A percentile compares a stretch with the other conserved stretches of the same genome.
phyloP scores from a whole-genome alignment of 208 protist species.

The Acanthamoeba sp. region DNA sequence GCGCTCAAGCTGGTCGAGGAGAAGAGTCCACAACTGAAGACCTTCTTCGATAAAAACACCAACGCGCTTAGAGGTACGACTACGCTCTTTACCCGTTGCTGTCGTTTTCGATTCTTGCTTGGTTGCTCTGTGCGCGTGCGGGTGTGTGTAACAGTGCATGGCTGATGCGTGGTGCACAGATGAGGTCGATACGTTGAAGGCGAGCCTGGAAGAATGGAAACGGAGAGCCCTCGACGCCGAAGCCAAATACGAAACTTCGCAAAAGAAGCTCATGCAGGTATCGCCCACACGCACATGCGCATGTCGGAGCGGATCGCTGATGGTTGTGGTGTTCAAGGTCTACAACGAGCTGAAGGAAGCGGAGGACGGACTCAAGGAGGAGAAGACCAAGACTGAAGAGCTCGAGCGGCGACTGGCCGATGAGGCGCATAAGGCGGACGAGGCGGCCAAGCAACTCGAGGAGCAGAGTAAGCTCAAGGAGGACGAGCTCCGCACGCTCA shows the following conservation, averaged over 20 bases:
- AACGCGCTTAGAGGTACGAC: slow-evolving; percentile 9
- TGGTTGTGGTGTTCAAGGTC: neutral
- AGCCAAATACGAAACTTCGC: slow-evolving; percentile 19
- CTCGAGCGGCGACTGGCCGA: neutral
- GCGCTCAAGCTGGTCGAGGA: neutral
- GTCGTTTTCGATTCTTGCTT: too few species aligned
- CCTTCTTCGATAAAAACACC: slow-evolving; percentile 44
- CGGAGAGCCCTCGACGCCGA: neutral
- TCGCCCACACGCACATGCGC: neutral
- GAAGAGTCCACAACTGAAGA: neutral
- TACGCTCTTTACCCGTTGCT: neutral
- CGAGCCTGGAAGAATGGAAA: neutral
- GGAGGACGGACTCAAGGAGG: neutral
- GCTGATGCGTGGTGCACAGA: neutral
- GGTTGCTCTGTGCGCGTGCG: too few species aligned
- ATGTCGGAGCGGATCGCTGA: neutral
- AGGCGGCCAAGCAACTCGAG: neutral
- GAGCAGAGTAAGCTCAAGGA: neutral
- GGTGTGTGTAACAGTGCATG: too few species aligned
- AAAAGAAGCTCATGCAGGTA: slow-evolving; percentile 53
- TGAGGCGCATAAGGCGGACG: neutral
- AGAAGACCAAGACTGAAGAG: neutral
- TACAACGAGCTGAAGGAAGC: slow-evolving; percentile 18
- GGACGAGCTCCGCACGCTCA: neutral
- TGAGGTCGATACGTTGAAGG: neutral